Percentiles rank a stretch among this genome's conserved stretches.
phyloP scores from a whole-genome alignment of 2,329 filamentous ascomycete species.

The Fusarium sp. region DNA sequence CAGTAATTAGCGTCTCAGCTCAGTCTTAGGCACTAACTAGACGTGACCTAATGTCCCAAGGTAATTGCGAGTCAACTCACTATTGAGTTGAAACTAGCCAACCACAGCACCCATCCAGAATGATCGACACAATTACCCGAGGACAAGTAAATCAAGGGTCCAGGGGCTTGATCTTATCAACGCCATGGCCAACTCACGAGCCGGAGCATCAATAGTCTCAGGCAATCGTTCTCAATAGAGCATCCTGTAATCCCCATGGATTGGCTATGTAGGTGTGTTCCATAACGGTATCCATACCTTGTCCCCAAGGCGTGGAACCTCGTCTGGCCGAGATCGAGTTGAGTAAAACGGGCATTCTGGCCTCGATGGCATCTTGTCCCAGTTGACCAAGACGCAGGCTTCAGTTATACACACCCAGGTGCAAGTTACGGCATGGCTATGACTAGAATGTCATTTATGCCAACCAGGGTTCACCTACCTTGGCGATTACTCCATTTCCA shows the following conservation, averaged over 20 bases:
- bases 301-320: neutral
- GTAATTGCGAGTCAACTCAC: neutral
- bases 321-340: neutral
- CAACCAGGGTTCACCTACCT: conserved; percentile 7
- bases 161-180: conserved; percentile 29
- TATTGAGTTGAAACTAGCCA: conserved; percentile 20
- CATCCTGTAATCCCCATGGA: neutral
- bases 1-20: conserved; percentile 3
- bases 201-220: conserved; percentile 13
- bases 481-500: conserved; percentile 26
- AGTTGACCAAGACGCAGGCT: neutral
- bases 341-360: neutral
- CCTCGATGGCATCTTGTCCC: conserved; percentile 1
- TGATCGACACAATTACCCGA: conserved; percentile 34
- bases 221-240: conserved; percentile 5
- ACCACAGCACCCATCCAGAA: conserved; percentile 12
- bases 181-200: conserved; percentile 17
- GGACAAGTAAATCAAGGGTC: conserved; percentile 31
- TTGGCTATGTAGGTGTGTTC: neutral
- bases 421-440: conserved; percentile 5
- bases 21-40: conserved; percentile 13
- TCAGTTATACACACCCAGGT: neutral
- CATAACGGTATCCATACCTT: neutral
- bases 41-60: neutral
- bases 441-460: neutral